Percentiles rank a stretch among this genome's conserved stretches.
These are phyloP conservation scores for Acanthochlamys bracteata DNA, from an alignment of 106 monocot genomes.

Conservation along the genomic window DNA sequence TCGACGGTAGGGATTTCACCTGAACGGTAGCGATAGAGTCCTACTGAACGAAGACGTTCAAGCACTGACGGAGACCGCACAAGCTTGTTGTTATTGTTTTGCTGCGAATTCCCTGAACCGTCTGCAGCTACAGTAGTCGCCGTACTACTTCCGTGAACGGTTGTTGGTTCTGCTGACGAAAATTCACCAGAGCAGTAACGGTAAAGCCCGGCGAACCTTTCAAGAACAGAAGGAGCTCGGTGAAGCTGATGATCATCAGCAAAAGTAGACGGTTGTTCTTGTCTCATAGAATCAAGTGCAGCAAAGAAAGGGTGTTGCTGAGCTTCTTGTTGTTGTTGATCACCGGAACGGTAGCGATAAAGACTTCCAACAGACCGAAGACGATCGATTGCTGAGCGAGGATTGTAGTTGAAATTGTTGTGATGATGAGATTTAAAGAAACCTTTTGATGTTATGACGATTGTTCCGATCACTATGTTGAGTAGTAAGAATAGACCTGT, in stretches of 20 bases:
- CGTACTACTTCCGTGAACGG: not conserved
- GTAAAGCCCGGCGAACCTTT: not conserved
- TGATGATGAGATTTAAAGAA: not conserved
- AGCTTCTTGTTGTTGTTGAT: not conserved
- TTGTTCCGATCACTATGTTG: constrained; percentile 36
- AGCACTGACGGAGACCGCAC: constrained; percentile 14
- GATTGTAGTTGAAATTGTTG: not conserved
- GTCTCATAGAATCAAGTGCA: too few relatives aligned
- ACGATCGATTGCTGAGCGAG: not conserved
- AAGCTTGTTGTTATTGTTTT: not conserved
- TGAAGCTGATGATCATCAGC: too few relatives aligned
- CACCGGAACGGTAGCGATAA: not conserved
- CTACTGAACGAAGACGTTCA: constrained; percentile 13
- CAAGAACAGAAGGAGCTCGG: not conserved
- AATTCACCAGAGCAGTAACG: too few relatives aligned
- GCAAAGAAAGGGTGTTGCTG: too few relatives aligned
- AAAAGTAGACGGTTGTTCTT: too few relatives aligned
- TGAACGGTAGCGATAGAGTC: constrained; percentile 15
- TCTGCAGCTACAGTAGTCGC: not conserved
- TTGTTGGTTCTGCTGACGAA: too few relatives aligned
- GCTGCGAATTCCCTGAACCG: too few relatives aligned
- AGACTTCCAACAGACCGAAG: not conserved
- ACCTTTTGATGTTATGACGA: constrained; percentile 23
- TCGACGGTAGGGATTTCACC: constrained; percentile 1
- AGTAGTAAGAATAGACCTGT: constrained; percentile 25